Evolutionary conservation across 1,284 basidiomycete species (phyloP).

Genomic region (Trichosporon ovoides): DNA sequence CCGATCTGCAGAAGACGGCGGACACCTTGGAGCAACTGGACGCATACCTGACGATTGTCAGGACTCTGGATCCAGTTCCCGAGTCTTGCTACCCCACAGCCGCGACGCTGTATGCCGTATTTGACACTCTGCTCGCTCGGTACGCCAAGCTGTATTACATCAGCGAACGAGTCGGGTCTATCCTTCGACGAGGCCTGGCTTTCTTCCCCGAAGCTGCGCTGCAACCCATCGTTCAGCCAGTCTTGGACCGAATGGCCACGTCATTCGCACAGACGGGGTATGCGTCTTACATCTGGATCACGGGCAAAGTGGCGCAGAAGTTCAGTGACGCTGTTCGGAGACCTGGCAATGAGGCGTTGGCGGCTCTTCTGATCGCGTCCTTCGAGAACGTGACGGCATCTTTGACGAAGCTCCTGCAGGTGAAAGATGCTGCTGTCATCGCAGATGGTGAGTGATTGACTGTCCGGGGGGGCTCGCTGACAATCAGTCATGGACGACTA

Average conservation of each 20-base stretch:
- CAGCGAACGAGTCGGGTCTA: conserved; percentile 79
- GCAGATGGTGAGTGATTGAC: conserved; percentile 63
- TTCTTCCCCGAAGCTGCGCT: conserved; percentile 68
- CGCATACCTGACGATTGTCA: conserved; percentile 73
- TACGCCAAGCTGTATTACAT: conserved; percentile 75
- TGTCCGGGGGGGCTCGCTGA: conserved; percentile 9
- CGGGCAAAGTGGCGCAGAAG: conserved; percentile 69
- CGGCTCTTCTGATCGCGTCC: conserved; percentile 56
- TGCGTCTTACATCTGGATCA: conserved; percentile 91
- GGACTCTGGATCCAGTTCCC: conserved; percentile 74
- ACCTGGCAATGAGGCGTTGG: conserved; percentile 51
- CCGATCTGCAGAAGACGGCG: conserved; percentile 60
- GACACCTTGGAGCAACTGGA: conserved; percentile 86
- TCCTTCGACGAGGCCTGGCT: conserved; percentile 74
- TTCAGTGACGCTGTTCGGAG: conserved; percentile 57
- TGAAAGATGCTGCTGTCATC: conserved; percentile 63
- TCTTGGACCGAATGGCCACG: conserved; percentile 68
- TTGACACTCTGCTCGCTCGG: conserved; percentile 73
- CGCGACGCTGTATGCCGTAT: conserved; percentile 72
- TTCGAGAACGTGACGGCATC: conserved; percentile 71
- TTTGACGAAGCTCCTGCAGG: conserved; percentile 61
- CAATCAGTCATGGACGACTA: conserved; percentile 88
- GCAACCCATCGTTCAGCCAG: conserved; percentile 62
- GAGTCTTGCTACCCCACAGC: conserved; percentile 71
- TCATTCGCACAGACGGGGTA: conserved; percentile 77